phyloP scores from a whole-genome alignment of 768 basidiomycete species.

The Auricularia sp. region DNA sequence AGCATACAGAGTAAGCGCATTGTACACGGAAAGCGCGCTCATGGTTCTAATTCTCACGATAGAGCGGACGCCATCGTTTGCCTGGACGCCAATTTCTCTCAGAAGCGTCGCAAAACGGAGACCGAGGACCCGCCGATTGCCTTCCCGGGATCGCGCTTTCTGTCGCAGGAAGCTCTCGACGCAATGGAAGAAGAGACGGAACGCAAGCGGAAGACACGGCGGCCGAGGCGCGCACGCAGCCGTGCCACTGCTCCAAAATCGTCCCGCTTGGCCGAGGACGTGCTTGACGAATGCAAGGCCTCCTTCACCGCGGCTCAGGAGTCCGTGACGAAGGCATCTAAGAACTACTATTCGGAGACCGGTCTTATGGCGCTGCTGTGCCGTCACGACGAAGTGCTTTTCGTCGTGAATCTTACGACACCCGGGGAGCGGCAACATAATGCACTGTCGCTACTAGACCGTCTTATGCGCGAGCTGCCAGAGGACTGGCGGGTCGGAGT shows the following conservation, averaged over 20 bases:
- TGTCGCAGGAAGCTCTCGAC: slow-evolving; percentile 13
- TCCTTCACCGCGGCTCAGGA: slow-evolving; percentile 24
- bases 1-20: background rate
- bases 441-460: slow-evolving; percentile 23
- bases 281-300: slow-evolving; percentile 26
- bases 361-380: slow-evolving; percentile 13
- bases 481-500: slow-evolving; percentile 14
- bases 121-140: slow-evolving; percentile 10
- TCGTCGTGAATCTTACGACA: slow-evolving; percentile 30
- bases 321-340: slow-evolving; percentile 19
- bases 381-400: slow-evolving; percentile 15
- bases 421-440: slow-evolving; percentile 32
- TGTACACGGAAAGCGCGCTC: too few species aligned
- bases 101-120: slow-evolving; percentile 16
- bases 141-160: slow-evolving; percentile 16
- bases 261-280: too few species aligned
- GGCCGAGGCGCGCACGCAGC: slow-evolving; percentile 3
- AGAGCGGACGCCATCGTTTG: slow-evolving; percentile 19
- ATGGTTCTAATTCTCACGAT: background rate
- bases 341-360: slow-evolving; percentile 6
- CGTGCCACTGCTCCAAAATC: background rate
- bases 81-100: slow-evolving; percentile 25
- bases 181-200: slow-evolving; percentile 9
- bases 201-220: background rate
- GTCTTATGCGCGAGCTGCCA: slow-evolving; percentile 22